Conservation (phyloP, 805 yeast genomes). For the Hanseniaspora nectarophila region DNA sequence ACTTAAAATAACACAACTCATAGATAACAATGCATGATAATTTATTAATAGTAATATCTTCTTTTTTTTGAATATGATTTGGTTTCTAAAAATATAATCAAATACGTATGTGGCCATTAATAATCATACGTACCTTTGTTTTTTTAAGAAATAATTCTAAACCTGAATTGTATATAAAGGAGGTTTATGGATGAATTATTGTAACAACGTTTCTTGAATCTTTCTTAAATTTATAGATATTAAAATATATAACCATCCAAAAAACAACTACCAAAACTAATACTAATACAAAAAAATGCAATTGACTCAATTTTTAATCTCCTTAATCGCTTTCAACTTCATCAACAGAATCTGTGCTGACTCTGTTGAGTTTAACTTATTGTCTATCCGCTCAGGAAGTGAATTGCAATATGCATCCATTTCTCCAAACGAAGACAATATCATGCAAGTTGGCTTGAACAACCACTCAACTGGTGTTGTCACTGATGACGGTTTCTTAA, state of each 20-base stretch:
- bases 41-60: neutral
- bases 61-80: neutral
- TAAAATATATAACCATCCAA: no score
- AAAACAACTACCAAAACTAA: neutral
- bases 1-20: no score
- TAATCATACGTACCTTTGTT: no score
- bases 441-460: slow-evolving; percentile 17
- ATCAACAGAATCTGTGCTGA: slow-evolving; percentile 26
- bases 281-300: neutral
- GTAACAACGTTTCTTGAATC: no score
- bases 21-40: neutral
- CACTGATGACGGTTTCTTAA: slow-evolving; percentile 28
- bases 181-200: neutral
- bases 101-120: slow-evolving; percentile 21
- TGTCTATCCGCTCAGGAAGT: slow-evolving; percentile 30
- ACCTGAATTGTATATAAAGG: neutral
- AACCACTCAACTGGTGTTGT: slow-evolving; percentile 16
- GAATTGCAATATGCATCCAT: slow-evolving; percentile 26
- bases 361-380: slow-evolving; percentile 29
- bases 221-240: no score
- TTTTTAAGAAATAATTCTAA: neutral
- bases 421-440: slow-evolving; percentile 17
- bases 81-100: slow-evolving; percentile 34
- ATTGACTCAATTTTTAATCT: neutral
- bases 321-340: slow-evolving; percentile 16